A percentile compares a stretch with the other conserved stretches of the same genome.
phyloP scores from a whole-genome alignment of 768 basidiomycete genomes.

The Candolleomyces aberdarensis region DNA sequence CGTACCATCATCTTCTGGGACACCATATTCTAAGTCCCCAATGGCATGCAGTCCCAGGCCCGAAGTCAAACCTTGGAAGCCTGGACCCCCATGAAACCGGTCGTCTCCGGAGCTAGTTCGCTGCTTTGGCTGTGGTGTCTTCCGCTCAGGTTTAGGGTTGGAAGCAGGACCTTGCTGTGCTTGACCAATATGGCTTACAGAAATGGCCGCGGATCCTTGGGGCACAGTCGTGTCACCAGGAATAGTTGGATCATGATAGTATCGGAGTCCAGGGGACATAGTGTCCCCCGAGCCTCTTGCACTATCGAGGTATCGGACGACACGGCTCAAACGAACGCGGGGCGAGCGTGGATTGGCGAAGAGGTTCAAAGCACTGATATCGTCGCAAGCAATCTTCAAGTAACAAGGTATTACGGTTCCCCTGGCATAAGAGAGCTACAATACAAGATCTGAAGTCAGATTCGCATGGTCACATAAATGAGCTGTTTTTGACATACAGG shows the following conservation, averaged over 20 bases:
- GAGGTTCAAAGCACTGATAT: slow-evolving; percentile 21
- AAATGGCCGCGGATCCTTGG: neutral
- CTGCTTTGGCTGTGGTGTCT: too few species aligned
- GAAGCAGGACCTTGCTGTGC: too few species aligned
- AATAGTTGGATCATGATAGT: neutral
- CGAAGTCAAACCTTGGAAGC: too few species aligned
- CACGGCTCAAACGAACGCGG: slow-evolving; percentile 16
- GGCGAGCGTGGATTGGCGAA: slow-evolving; percentile 17
- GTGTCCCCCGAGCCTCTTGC: neutral
- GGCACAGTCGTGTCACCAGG: neutral
- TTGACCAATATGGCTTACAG: too few species aligned
- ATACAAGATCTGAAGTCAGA: neutral
- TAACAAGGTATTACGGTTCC: slow-evolving; percentile 28
- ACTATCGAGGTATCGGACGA: slow-evolving; percentile 12
- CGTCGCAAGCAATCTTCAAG: slow-evolving; percentile 19
- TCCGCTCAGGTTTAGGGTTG: too few species aligned
- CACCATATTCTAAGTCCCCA: too few species aligned
- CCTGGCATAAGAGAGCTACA: slow-evolving; percentile 27
- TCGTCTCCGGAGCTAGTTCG: too few species aligned
- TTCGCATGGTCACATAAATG: neutral
- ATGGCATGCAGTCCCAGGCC: too few species aligned
- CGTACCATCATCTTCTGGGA: too few species aligned
- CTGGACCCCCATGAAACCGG: too few species aligned
- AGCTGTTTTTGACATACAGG: slow-evolving; percentile 17
- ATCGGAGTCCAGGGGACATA: neutral